These are phyloP conservation scores for Rhinocladiella mackenziei DNA, from an alignment of 2,329 filamentous ascomycete species.

Conservation along the genomic window DNA sequence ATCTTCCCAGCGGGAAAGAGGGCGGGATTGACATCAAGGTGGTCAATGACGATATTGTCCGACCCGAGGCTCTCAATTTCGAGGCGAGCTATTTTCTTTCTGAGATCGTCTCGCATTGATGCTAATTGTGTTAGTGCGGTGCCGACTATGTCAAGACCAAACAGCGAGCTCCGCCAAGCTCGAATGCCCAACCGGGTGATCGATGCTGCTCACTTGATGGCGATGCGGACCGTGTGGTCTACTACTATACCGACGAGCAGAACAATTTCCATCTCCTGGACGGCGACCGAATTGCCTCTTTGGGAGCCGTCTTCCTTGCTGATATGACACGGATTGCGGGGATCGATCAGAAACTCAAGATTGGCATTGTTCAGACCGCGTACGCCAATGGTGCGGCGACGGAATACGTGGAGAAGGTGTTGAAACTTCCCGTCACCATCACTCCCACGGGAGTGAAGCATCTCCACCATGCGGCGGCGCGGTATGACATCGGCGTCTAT, in stretches of 20 bases:
- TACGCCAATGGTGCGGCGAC: conserved; percentile 97
- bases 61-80: conserved; percentile 81
- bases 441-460: conserved; percentile 96
- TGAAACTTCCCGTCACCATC: conserved; percentile 85
- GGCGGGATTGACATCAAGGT: conserved; percentile 76
- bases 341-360: conserved; percentile 73
- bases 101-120: conserved; percentile 2
- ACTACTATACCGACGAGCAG: conserved; percentile 83
- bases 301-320: conserved; percentile 88
- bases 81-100: conserved; percentile 56
- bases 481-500: conserved; percentile 94
- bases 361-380: conserved; percentile 93
- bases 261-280: conserved; percentile 88
- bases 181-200: conserved; percentile 69
- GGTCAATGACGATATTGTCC: conserved; percentile 88
- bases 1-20: conserved; percentile 64
- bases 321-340: conserved; percentile 79
- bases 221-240: conserved; percentile 91
- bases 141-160: conserved; percentile 97
- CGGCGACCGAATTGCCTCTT: conserved; percentile 91
- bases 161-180: conserved; percentile 80
- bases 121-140: conserved; percentile 61
- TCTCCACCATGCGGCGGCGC: conserved; percentile 91
- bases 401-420: conserved; percentile 80
- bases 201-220: conserved; percentile 90